Base-by-base conservation (phyloP, 2,329 filamentous ascomycete genomes). In the Alternaria hordeiaustralica region DNA sequence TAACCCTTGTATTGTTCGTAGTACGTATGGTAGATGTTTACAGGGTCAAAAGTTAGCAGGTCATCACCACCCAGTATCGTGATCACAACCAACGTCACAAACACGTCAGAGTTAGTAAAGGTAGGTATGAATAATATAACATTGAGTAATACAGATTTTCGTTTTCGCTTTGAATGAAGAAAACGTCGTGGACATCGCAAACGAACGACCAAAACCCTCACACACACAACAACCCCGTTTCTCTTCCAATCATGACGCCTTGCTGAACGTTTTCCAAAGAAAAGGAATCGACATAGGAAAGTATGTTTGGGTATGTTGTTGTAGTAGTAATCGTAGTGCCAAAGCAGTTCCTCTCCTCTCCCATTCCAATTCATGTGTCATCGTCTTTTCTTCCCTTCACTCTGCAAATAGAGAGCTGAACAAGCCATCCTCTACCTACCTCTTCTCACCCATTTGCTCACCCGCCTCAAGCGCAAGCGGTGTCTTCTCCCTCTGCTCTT, bases 401-500 rank as follows among this genome's bases (percentile, higher is more conserved):
- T 43, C 18, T 43, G 9, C 41, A 30, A 30, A 33, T 12, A 28
- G 28, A 26, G 18, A 45, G 23, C 9, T 5, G n/a, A 25, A 11
- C 9, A 33, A n/a, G 30, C 25, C 25, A 13, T 23, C 6, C 5
- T 15, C 15, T 12, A 26, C n/a, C 44, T 63, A 67, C 43, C 66
- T 60, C 64, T 68, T 63, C 60, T 57, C 53, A 43, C 10, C 28
- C 21, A 46, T 45, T 10, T 26, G 41, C 21, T 55, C 26, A 2
- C 58, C 63, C 5, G 55, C 60, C 28, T 65, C 63, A 33, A 65
- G 43, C 13, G 63, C 55, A 13, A 71, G 43, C 6, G 62, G 65
- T 8, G 66, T 68, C 61, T 72, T 71, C 54, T 73, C 69, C 33
- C 43, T 33, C 51, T 30, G 18, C 44, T 21, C 51, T 44, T n/a